Percentiles rank a stretch among this genome's conserved stretches.
Conservation (phyloP, 2,329 filamentous ascomycete species). For the Zarea fungicola region DNA sequence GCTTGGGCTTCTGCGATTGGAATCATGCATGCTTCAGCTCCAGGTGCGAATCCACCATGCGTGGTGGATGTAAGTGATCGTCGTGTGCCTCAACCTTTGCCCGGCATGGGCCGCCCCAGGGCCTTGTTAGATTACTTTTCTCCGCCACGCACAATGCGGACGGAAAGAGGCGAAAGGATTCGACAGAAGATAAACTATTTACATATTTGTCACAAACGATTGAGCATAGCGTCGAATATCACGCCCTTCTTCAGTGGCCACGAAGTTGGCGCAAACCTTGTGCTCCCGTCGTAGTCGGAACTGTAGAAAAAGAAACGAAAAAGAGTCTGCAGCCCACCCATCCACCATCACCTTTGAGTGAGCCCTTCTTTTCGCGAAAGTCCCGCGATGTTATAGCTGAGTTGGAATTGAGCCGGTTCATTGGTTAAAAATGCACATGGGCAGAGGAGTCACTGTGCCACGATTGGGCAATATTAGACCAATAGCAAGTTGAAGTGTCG, state of each 20-base stretch:
- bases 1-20: neutral
- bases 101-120: conserved; percentile 7
- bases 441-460: neutral
- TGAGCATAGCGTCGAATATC: conserved; percentile 5
- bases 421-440: conserved; percentile 4
- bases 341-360: too few species aligned
- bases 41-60: conserved; percentile 3
- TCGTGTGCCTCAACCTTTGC: conserved; percentile 8
- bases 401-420: neutral
- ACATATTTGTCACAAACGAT: conserved; percentile 7
- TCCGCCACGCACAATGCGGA: neutral
- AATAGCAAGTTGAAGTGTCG: neutral
- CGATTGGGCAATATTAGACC: conserved; percentile 7
- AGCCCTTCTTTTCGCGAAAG: neutral
- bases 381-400: conserved; percentile 1
- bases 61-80: conserved; percentile 11
- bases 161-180: neutral
- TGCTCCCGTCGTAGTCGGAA: too few species aligned
- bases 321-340: conserved; percentile 3
- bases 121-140: conserved; percentile 8
- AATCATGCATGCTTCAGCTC: conserved; percentile 6
- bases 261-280: neutral
- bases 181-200: neutral
- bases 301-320: conserved; percentile 1
- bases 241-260: neutral